Conservation (phyloP, 192 early-diverging fungal species). For the Physocladia obscura region DNA sequence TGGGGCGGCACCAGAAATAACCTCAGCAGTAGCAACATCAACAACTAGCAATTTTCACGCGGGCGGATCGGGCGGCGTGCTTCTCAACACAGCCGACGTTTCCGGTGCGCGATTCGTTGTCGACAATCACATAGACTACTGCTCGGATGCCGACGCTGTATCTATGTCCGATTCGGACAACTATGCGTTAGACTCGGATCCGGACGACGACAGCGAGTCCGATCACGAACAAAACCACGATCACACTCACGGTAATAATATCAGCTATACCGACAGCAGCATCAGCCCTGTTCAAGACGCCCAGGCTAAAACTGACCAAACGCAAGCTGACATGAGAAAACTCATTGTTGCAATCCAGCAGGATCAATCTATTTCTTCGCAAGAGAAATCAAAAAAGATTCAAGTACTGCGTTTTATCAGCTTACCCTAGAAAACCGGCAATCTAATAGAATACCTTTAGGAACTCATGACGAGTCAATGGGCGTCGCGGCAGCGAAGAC, state of each 20-base stretch:
- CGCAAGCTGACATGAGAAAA: constrained; percentile 57
- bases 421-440: too few species aligned
- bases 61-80: constrained; percentile 19
- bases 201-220: constrained; percentile 27
- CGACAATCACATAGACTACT: too few species aligned
- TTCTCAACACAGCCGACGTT: constrained; percentile 1
- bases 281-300: background rate
- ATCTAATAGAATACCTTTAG: too few species aligned
- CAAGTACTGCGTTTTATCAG: constrained; percentile 53
- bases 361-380: constrained; percentile 48
- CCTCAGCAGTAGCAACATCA: too few species aligned
- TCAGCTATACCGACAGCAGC: background rate
- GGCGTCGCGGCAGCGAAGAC: constrained; percentile 45
- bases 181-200: background rate
- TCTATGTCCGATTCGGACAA: background rate
- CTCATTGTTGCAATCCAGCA: constrained; percentile 70
- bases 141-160: background rate
- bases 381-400: constrained; percentile 69
- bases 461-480: constrained; percentile 57
- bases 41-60: constrained; percentile 7
- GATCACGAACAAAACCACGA: constrained; percentile 31
- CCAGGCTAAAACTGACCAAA: constrained; percentile 25
- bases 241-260: background rate
- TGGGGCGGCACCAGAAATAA: too few species aligned
- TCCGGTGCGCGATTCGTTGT: constrained; percentile 1